These are phyloP conservation scores for Artemisia tridentata DNA, from an alignment of 129 eudicot species.

Conservation along the genomic window DNA sequence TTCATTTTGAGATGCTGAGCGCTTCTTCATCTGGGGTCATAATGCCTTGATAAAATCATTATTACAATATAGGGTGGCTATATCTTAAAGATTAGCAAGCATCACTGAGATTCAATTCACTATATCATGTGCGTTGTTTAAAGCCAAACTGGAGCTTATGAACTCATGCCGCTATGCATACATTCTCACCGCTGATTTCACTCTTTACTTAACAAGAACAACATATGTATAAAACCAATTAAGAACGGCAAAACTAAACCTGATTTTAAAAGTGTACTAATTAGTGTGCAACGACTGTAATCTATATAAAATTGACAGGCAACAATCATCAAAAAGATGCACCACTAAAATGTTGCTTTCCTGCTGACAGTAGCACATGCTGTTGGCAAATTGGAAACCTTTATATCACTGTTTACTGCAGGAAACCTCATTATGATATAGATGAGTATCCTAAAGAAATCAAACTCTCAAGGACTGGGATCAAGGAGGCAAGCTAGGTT, in stretches of 20 bases:
- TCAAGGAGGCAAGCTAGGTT: slow-evolving; percentile 24
- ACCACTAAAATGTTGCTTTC: slow-evolving; percentile 33
- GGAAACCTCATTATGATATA: slow-evolving; percentile 1
- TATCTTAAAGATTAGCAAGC: too few species aligned
- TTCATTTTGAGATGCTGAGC: too few species aligned
- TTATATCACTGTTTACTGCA: slow-evolving; percentile 20
- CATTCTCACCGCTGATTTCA: too few species aligned
- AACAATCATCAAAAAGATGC: slow-evolving; percentile 4
- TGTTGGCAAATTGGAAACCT: slow-evolving; percentile 26
- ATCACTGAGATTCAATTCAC: too few species aligned
- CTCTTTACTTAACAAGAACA: too few species aligned
- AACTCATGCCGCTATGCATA: too few species aligned
- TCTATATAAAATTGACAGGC: neutral
- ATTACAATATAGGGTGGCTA: too few species aligned
- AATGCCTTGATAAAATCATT: too few species aligned
- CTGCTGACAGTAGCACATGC: slow-evolving; percentile 30
- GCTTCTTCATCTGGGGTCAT: too few species aligned
- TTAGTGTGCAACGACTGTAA: neutral
- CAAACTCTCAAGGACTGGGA: slow-evolving; percentile 15
- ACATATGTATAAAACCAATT: too few species aligned
- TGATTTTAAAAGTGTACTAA: neutral
- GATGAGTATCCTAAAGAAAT: slow-evolving; percentile 13
- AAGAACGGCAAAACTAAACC: neutral
- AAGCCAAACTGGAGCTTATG: too few species aligned
- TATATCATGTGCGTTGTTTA: too few species aligned